Conservation (phyloP, 176 grass and related monocot genomes). For the Raddia distichophylla region DNA sequence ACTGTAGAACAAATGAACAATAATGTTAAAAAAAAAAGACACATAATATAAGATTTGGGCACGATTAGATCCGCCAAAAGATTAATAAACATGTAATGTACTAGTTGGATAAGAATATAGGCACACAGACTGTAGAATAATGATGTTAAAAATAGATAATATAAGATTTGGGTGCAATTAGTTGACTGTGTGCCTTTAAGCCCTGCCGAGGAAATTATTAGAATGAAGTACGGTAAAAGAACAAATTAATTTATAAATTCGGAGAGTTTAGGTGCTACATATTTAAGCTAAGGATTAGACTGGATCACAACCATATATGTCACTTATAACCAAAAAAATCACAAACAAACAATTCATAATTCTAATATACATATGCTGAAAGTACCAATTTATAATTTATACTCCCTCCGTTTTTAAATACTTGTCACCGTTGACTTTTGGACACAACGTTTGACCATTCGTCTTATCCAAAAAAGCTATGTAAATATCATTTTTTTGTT, state of each 20-base stretch:
- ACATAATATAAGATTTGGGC: not conserved
- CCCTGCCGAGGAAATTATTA: not conserved
- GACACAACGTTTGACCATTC: too few species aligned
- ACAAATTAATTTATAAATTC: slow-evolving; percentile 18
- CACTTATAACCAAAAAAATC: slow-evolving; percentile 1
- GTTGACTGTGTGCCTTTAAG: slow-evolving; percentile 21
- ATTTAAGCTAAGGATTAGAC: not conserved
- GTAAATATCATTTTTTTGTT: too few species aligned
- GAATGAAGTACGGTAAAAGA: slow-evolving; percentile 19
- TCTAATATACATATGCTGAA: not conserved
- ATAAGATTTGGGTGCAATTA: slow-evolving; percentile 1
- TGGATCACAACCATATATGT: not conserved
- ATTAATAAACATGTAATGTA: too few species aligned
- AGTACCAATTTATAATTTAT: not conserved
- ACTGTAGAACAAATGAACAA: not conserved
- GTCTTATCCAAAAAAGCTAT: too few species aligned
- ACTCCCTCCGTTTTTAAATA: too few species aligned
- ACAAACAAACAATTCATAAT: slow-evolving; percentile 12
- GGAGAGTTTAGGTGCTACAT: not conserved
- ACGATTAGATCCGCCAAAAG: not conserved
- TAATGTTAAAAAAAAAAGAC: slow-evolving; percentile 17
- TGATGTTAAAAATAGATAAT: slow-evolving; percentile 19
- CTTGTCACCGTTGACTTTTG: too few species aligned
- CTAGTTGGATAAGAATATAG: not conserved
- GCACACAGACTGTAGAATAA: slow-evolving; percentile 3